Evolutionary conservation across 371 early-diverging fungal species (phyloP).

Genomic region (Dinochytrium kinnereticum): DNA sequence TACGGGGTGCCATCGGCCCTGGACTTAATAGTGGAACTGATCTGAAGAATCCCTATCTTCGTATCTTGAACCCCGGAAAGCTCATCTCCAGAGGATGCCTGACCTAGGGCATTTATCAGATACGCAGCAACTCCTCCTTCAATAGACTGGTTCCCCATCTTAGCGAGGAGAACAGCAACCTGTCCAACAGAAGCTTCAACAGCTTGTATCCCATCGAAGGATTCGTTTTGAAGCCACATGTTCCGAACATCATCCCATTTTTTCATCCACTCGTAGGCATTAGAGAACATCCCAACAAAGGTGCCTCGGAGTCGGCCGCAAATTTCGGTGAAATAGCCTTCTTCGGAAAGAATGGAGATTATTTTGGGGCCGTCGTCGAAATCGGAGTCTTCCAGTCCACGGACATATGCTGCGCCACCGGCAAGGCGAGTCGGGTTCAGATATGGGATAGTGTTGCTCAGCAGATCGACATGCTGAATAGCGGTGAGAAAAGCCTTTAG

Average conservation of each 20-base stretch:
- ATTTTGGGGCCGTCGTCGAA: constrained; percentile 58
- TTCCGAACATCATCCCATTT: constrained; percentile 48
- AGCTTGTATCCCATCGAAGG: constrained; percentile 41
- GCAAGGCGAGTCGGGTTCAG: constrained; percentile 51
- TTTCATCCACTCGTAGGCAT: constrained; percentile 53
- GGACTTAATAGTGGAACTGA: constrained; percentile 39
- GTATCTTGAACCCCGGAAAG: neutral
- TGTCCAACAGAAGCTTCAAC: constrained; percentile 44
- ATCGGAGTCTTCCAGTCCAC: constrained; percentile 57
- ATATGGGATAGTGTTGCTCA: constrained; percentile 58
- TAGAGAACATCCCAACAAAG: constrained; percentile 57
- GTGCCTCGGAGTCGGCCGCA: constrained; percentile 61
- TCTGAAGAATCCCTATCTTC: constrained; percentile 34
- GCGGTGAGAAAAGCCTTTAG: constrained; percentile 49
- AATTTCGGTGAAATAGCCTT: constrained; percentile 56
- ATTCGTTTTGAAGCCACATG: constrained; percentile 59
- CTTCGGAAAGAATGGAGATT: constrained; percentile 52
- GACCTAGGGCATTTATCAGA: constrained; percentile 20
- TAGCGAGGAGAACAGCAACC: constrained; percentile 44
- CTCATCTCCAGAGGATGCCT: neutral
- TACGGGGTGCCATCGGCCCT: constrained; percentile 39
- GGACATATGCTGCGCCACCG: constrained; percentile 51
- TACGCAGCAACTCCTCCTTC: constrained; percentile 43
- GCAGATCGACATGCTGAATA: constrained; percentile 46
- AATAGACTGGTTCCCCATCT: neutral